Evolutionary conservation across 192 early-diverging fungal genomes (phyloP).

Genomic region (Coemansia furcata): DNA sequence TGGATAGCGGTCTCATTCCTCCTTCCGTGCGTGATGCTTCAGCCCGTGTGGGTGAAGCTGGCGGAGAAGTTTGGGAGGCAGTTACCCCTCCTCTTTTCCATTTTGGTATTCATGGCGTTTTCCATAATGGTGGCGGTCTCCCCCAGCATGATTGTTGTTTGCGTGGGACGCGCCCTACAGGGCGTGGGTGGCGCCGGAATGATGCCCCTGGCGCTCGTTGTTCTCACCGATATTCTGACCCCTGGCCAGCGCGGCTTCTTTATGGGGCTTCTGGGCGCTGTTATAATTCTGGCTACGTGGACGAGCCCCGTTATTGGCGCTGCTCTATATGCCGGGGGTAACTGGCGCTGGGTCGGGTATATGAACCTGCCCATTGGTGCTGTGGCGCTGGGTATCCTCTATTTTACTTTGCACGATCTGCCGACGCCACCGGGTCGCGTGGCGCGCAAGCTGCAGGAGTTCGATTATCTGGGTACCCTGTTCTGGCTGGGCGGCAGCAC

Average conservation of each 20-base stretch:
- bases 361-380: constrained; percentile 72
- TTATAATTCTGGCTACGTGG: constrained; percentile 60
- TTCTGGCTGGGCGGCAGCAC: constrained; percentile 54
- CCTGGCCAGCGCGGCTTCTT: constrained; percentile 66
- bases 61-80: constrained; percentile 69
- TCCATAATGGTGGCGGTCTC: constrained; percentile 51
- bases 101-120: constrained; percentile 51
- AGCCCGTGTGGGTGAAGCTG: constrained; percentile 81
- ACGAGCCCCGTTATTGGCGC: constrained; percentile 70
- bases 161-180: constrained; percentile 67
- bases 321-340: constrained; percentile 56
- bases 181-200: constrained; percentile 71
- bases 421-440: constrained; percentile 38
- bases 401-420: constrained; percentile 58
- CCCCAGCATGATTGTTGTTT: constrained; percentile 49
- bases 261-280: constrained; percentile 62
- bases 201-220: constrained; percentile 66
- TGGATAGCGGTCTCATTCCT: constrained; percentile 71
- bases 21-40: constrained; percentile 64
- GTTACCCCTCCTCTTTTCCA: constrained; percentile 39
- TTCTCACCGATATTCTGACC: constrained; percentile 73
- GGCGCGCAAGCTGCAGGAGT: constrained; percentile 42
- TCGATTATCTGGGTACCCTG: constrained; percentile 60
- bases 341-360: constrained; percentile 74
- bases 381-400: constrained; percentile 53